These are phyloP conservation scores for Exsudoporus frostii DNA, from an alignment of 768 basidiomycete genomes.

Conservation along the genomic window DNA sequence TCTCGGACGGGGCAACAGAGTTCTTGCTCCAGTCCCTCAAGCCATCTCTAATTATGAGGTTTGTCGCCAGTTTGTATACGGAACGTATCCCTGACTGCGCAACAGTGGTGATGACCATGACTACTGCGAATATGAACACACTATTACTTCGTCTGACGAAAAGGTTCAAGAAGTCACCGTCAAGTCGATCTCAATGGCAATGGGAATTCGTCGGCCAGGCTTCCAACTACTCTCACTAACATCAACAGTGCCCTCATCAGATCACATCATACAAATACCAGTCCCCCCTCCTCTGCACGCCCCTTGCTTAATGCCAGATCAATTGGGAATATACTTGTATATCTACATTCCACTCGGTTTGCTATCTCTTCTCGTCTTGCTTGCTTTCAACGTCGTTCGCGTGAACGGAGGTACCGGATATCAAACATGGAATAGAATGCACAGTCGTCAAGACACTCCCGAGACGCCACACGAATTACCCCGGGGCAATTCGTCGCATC, in stretches of 20 bases:
- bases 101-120: conserved; percentile 92
- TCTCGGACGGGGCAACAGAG: conserved; percentile 61
- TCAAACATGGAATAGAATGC: conserved; percentile 5
- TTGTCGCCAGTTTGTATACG: conserved; percentile 11
- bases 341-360: conserved; percentile 68
- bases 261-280: conserved; percentile 32
- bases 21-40: conserved; percentile 63
- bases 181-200: conserved; percentile 87
- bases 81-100: conserved; percentile 5
- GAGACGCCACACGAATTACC: conserved; percentile 12
- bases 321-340: conserved; percentile 70
- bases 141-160: conserved; percentile 20
- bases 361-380: conserved; percentile 53
- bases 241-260: conserved; percentile 32
- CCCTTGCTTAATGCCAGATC: conserved; percentile 82
- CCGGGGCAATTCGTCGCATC: background rate
- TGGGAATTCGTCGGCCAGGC: conserved; percentile 81
- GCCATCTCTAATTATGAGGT: conserved; percentile 79
- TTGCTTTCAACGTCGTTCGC: conserved; percentile 27
- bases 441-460: conserved; percentile 7
- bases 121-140: conserved; percentile 78
- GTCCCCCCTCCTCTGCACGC: conserved; percentile 43
- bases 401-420: conserved; percentile 3
- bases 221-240: conserved; percentile 84
- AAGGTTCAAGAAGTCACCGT: conserved; percentile 74